Evolutionary conservation across 495 filamentous ascomycete species (phyloP).

Genomic region (Annulohypoxylon stygium): DNA sequence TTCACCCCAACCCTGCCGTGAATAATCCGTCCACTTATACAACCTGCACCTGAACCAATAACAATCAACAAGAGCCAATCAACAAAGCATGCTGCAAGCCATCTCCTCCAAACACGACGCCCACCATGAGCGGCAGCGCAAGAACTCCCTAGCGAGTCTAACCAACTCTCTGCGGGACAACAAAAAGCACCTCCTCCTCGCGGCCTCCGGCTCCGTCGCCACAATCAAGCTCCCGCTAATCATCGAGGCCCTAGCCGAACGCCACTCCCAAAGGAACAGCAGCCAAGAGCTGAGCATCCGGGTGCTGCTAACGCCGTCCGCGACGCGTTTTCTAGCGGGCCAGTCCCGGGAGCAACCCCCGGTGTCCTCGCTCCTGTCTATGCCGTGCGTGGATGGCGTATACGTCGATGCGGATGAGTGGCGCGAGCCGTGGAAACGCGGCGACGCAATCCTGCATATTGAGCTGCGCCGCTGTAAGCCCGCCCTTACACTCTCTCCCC

Average conservation of each 20-base stretch:
- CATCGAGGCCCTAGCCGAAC: slow-evolving; percentile 64
- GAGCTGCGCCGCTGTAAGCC: slow-evolving; percentile 72
- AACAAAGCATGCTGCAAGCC: slow-evolving; percentile 51
- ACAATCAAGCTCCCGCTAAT: slow-evolving; percentile 91
- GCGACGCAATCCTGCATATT: slow-evolving; percentile 82
- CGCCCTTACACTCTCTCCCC: not conserved
- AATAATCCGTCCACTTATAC: slow-evolving; percentile 1
- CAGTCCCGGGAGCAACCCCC: slow-evolving; percentile 78
- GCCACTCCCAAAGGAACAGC: slow-evolving; percentile 11
- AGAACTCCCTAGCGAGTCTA: slow-evolving; percentile 52
- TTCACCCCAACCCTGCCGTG: slow-evolving; percentile 10
- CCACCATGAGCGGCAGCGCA: slow-evolving; percentile 46
- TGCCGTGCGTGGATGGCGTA: slow-evolving; percentile 75
- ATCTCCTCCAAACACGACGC: slow-evolving; percentile 53
- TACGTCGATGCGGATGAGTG: slow-evolving; percentile 87
- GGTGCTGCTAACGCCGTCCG: slow-evolving; percentile 78
- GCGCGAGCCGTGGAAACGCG: slow-evolving; percentile 76
- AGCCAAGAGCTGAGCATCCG: slow-evolving; percentile 75
- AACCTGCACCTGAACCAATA: not conserved
- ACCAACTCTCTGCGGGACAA: slow-evolving; percentile 63
- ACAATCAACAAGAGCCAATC: slow-evolving; percentile 1
- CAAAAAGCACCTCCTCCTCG: slow-evolving; percentile 83
- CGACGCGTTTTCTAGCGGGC: slow-evolving; percentile 76
- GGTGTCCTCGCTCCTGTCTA: slow-evolving; percentile 61
- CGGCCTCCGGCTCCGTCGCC: slow-evolving; percentile 76